Conservation (phyloP, 768 basidiomycete genomes). For the Hypholoma sublateritium region DNA sequence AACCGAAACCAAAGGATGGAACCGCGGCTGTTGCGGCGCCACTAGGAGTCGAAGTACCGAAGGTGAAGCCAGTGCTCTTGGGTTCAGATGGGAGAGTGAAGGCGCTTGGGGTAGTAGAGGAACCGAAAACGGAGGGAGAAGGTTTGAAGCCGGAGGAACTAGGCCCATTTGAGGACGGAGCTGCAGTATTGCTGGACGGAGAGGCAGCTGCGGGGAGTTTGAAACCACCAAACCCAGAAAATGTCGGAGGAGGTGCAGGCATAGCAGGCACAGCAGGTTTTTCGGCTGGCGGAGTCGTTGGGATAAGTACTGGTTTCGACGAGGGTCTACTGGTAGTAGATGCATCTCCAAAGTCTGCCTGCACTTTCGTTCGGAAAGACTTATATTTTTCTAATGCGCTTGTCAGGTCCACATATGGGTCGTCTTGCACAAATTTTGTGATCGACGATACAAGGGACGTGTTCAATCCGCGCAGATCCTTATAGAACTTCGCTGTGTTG, state of each 20-base stretch:
- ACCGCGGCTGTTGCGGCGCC: slow-evolving; percentile 1
- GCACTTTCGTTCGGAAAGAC: slow-evolving; percentile 49
- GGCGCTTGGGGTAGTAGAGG: slow-evolving; percentile 16
- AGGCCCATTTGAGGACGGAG: background rate
- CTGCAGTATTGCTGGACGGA: background rate
- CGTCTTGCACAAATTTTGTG: slow-evolving; percentile 57
- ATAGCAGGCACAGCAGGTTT: slow-evolving; percentile 1
- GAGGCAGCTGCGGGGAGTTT: slow-evolving; percentile 5
- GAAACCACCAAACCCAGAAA: slow-evolving; percentile 29
- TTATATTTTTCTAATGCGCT: slow-evolving; percentile 59
- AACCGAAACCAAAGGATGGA: slow-evolving; percentile 10
- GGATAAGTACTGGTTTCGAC: background rate
- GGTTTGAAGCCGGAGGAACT: slow-evolving; percentile 9
- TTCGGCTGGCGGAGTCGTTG: background rate
- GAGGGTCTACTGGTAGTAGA: slow-evolving; percentile 2
- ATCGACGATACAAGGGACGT: slow-evolving; percentile 60
- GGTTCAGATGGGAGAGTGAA: slow-evolving; percentile 12
- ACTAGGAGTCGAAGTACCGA: slow-evolving; percentile 10
- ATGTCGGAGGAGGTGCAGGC: slow-evolving; percentile 26
- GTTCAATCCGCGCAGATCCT: slow-evolving; percentile 74
- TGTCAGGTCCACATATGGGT: slow-evolving; percentile 71
- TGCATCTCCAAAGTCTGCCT: slow-evolving; percentile 52
- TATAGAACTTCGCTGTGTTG: slow-evolving; percentile 54
- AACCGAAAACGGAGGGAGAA: slow-evolving; percentile 8
- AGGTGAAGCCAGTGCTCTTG: slow-evolving; percentile 1